These are phyloP conservation scores for Scleroderma bovista DNA, from an alignment of 768 basidiomycete genomes.

Conservation along the genomic window DNA sequence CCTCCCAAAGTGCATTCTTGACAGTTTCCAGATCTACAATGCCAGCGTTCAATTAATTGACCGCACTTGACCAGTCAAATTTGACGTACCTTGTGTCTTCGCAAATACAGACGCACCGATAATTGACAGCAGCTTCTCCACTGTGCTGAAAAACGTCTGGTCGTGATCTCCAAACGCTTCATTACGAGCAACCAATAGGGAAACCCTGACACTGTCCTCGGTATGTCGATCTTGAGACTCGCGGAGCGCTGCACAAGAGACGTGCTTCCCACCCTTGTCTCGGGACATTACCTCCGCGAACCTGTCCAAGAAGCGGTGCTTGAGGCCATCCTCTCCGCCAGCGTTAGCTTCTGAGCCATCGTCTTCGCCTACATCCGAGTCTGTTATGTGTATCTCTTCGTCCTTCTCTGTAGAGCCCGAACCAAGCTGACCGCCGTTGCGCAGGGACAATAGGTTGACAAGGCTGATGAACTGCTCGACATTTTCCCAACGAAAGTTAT, in stretches of 20 bases:
- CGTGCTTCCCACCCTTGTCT: background rate
- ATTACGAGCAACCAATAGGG: background rate
- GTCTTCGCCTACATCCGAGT: slow-evolving; percentile 13
- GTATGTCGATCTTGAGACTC: background rate
- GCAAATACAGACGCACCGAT: background rate
- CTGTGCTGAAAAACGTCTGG: background rate
- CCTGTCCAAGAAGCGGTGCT: slow-evolving; percentile 1
- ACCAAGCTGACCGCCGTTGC: background rate
- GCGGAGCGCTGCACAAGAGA: background rate
- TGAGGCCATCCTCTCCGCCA: background rate
- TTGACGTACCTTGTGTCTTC: background rate
- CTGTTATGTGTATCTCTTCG: background rate
- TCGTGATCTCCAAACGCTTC: background rate
- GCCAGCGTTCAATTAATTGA: background rate
- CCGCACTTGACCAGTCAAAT: background rate
- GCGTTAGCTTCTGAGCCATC: background rate
- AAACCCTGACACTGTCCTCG: background rate
- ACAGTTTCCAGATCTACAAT: background rate
- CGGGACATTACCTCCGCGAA: slow-evolving; percentile 1
- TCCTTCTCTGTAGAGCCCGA: background rate
- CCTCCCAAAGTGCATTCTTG: background rate
- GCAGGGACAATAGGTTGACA: background rate
- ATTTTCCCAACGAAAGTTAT: slow-evolving; percentile 1
- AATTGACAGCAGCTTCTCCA: background rate
- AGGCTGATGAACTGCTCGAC: slow-evolving; percentile 2